phyloP scores from a whole-genome alignment of 2,329 filamentous ascomycete species.

The Exserohilum rostratum region DNA sequence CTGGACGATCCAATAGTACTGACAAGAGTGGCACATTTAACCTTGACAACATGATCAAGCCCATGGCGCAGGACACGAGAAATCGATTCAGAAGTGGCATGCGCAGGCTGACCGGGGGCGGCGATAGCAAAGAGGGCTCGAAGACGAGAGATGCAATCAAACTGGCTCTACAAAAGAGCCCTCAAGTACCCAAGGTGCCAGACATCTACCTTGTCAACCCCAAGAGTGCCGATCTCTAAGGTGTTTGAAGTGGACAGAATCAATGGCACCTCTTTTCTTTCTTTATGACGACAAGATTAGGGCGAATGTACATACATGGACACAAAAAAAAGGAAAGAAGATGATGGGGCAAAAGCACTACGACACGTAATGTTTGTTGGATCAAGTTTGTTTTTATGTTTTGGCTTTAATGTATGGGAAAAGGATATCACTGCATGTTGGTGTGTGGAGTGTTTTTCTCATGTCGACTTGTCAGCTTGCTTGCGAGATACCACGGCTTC shows the following conservation, averaged over 20 bases:
- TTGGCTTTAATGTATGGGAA: neutral
- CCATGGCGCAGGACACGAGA: constrained; percentile 61
- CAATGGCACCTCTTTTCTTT: neutral
- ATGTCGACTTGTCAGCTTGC: neutral
- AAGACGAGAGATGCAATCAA: constrained; percentile 47
- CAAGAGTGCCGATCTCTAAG: constrained; percentile 43
- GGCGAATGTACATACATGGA: neutral
- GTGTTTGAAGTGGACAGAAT: neutral
- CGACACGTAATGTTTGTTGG: neutral
- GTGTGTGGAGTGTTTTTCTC: neutral
- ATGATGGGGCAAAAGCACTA: neutral
- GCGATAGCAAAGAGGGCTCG: constrained; percentile 49
- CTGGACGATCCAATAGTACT: constrained; percentile 41
- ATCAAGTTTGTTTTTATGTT: neutral
- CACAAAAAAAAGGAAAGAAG: neutral
- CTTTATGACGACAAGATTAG: neutral
- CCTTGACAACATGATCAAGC: constrained; percentile 62
- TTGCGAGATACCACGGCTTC: constrained; percentile 23
- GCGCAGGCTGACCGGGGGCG: constrained; percentile 64
- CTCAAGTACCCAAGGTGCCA: constrained; percentile 57
- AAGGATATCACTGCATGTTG: neutral
- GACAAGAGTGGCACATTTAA: constrained; percentile 33
- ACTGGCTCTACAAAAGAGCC: constrained; percentile 49
- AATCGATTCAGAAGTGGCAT: constrained; percentile 60
- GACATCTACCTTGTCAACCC: constrained; percentile 51